Evolutionary conservation across 306 rosid genomes (phyloP).

Genomic region (Begonia masoniana): DNA sequence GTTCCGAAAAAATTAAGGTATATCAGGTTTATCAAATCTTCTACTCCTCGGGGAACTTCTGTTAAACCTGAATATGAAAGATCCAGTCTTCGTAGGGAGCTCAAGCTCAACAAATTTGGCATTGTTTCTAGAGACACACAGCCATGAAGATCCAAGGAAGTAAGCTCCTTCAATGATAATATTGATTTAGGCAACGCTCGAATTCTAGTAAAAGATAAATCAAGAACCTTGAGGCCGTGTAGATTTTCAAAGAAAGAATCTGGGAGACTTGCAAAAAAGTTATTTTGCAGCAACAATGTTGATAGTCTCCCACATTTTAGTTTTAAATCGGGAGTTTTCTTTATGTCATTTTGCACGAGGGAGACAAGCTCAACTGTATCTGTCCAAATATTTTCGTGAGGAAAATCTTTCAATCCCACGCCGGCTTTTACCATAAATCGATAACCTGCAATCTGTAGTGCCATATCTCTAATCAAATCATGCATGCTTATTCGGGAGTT

Average conservation of each 20-base stretch:
- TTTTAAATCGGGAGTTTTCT: background rate
- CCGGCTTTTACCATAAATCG: slow-evolving; percentile 3
- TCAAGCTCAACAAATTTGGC: slow-evolving; percentile 4
- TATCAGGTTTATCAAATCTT: slow-evolving; percentile 5
- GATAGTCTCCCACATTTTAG: slow-evolving; percentile 8
- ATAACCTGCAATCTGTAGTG: slow-evolving; percentile 1
- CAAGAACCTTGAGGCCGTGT: slow-evolving; percentile 4
- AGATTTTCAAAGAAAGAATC: slow-evolving; percentile 6
- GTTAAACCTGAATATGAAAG: background rate
- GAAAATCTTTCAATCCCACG: slow-evolving; percentile 1
- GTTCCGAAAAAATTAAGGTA: background rate
- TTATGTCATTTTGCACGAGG: background rate
- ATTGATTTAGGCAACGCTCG: slow-evolving; percentile 1
- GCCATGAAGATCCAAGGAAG: background rate
- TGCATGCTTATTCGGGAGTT: slow-evolving; percentile 1
- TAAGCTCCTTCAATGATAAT: slow-evolving; percentile 4
- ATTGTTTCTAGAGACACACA: background rate
- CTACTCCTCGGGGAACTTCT: slow-evolving; percentile 5
- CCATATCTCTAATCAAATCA: slow-evolving; percentile 8
- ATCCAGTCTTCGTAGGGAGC: slow-evolving; percentile 2
- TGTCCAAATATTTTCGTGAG: slow-evolving; percentile 2
- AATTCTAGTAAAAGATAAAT: background rate
- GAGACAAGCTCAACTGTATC: slow-evolving; percentile 7
- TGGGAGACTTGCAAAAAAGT: background rate
- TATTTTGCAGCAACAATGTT: background rate